Conservation (phyloP, 257 asterid genomes). For the Nicotiana tomentosiformis region DNA sequence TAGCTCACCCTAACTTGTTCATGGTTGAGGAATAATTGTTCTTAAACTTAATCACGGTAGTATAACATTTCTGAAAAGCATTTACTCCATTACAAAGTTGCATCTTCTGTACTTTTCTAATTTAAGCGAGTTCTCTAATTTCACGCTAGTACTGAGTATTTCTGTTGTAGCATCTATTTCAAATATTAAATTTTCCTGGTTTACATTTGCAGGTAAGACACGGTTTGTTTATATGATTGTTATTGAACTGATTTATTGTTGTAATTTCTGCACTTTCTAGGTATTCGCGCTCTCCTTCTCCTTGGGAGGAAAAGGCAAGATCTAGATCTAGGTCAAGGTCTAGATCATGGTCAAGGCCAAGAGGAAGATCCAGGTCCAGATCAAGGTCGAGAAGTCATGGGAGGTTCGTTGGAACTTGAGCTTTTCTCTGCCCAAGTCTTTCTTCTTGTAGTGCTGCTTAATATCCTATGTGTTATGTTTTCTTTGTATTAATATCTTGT, state of each 20-base stretch:
- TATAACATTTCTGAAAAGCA: not conserved
- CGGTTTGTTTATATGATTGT: not conserved
- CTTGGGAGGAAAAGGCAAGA: conserved; percentile 6
- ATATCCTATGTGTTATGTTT: not conserved
- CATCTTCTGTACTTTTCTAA: not conserved
- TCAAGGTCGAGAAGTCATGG: conserved; percentile 15
- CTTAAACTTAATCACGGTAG: not conserved
- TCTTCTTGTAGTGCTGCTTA: not conserved
- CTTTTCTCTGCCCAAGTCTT: not conserved
- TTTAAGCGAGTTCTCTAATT: not conserved
- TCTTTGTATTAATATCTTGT: not conserved
- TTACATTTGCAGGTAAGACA: not conserved
- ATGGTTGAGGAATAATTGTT: not conserved
- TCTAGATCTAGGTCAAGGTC: conserved; percentile 38
- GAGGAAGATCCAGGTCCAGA: conserved; percentile 9
- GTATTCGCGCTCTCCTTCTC: conserved; percentile 18
- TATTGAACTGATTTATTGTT: not conserved
- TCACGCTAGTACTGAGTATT: not conserved
- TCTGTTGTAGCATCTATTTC: not conserved
- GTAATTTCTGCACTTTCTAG: conserved; percentile 1
- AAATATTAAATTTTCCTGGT: not conserved
- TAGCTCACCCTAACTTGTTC: not conserved
- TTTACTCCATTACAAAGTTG: not conserved
- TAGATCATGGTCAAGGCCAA: conserved; percentile 13
- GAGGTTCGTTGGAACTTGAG: conserved; percentile 3